These are phyloP conservation scores for Platismatia glauca DNA, from an alignment of 495 filamentous ascomycete species.

Conservation along the genomic window DNA sequence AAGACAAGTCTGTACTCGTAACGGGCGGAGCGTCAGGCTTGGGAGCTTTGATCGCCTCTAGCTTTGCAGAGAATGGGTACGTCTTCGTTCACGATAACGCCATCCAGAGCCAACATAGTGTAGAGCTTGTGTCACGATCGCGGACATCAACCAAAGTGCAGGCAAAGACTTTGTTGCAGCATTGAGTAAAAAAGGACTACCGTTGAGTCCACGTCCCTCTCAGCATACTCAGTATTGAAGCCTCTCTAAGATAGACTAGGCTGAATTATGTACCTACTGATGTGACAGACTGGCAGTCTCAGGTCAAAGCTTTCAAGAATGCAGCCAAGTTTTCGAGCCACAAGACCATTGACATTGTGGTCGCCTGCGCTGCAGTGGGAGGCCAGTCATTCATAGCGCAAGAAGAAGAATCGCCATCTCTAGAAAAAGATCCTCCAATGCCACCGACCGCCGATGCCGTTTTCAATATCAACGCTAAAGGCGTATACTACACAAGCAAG, in stretches of 20 bases:
- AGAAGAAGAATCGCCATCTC: slow-evolving; percentile 5
- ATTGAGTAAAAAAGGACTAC: not conserved
- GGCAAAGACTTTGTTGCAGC: slow-evolving; percentile 14
- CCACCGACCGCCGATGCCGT: not conserved
- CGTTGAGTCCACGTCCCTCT: not conserved
- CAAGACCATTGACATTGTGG: slow-evolving; percentile 10
- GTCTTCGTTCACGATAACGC: not conserved
- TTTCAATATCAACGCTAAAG: slow-evolving; percentile 11
- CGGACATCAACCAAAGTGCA: slow-evolving; percentile 23
- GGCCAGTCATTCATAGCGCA: not conserved
- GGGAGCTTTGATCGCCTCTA: slow-evolving; percentile 26
- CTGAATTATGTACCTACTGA: slow-evolving; percentile 9
- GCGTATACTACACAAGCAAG: slow-evolving; percentile 13
- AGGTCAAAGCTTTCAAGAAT: slow-evolving; percentile 16
- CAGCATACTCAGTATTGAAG: not conserved
- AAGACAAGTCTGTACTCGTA: slow-evolving; percentile 35
- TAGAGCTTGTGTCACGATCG: slow-evolving; percentile 25
- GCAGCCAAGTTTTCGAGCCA: not conserved
- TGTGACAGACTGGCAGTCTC: slow-evolving; percentile 16
- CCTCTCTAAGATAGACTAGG: not conserved
- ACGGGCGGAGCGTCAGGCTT: slow-evolving; percentile 37
- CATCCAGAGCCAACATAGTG: not conserved
- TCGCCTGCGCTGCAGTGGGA: slow-evolving; percentile 11
- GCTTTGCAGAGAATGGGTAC: slow-evolving; percentile 9
- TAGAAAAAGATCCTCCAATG: slow-evolving; percentile 6